A percentile compares a stretch with the other conserved stretches of the same genome.
Conservation (phyloP, 805 yeast genomes). For the Saturnispora dispora region DNA sequence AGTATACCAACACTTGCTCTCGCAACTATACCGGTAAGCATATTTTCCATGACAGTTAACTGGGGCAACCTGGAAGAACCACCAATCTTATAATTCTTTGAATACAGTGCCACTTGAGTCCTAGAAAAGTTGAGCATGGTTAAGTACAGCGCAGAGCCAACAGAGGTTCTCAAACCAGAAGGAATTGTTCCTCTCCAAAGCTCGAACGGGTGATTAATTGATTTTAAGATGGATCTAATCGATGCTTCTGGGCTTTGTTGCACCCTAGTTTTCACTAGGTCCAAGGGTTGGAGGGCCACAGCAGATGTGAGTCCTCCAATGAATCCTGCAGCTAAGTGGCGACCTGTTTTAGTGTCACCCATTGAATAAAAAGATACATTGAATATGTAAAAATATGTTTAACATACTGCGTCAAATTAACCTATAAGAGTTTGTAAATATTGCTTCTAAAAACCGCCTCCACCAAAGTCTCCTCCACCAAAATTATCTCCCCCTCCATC, state of each 20-base stretch:
- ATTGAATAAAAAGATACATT: neutral
- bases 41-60: conserved; percentile 58
- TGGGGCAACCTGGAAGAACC: conserved; percentile 51
- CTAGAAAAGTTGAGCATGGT: conserved; percentile 61
- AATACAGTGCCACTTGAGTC: conserved; percentile 15
- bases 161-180: conserved; percentile 78
- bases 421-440: neutral
- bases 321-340: conserved; percentile 74
- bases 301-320: conserved; percentile 79
- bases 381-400: neutral
- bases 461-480: conserved; percentile 16
- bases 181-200: conserved; percentile 95
- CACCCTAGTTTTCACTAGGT: conserved; percentile 75
- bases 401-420: neutral
- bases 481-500: conserved; percentile 15
- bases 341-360: conserved; percentile 18
- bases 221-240: conserved; percentile 27
- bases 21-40: conserved; percentile 67
- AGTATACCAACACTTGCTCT: conserved; percentile 75
- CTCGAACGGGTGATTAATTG: conserved; percentile 36
- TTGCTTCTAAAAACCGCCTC: conserved; percentile 4
- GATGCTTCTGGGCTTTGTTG: conserved; percentile 46
- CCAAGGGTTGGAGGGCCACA: conserved; percentile 77
- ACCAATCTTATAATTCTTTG: neutral
- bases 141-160: conserved; percentile 83